Percentiles rank a stretch among this genome's conserved stretches.
These are phyloP conservation scores for Cucurbita moschata DNA, from an alignment of 306 rosid genomes.

Conservation along the genomic window DNA sequence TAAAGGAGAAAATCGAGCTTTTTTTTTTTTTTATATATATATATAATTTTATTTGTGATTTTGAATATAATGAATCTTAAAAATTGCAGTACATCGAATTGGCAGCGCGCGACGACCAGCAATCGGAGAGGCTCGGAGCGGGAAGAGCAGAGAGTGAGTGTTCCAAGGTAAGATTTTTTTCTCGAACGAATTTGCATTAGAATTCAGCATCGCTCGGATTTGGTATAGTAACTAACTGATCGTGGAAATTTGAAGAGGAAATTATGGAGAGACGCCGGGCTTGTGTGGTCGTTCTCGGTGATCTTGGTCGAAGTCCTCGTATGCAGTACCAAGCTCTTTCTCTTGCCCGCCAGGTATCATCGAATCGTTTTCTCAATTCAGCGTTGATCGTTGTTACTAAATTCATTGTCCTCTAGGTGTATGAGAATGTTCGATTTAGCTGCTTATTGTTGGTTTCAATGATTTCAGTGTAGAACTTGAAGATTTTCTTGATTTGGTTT, in stretches of 20 bases:
- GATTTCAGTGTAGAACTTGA: background rate
- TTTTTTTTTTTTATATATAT: too few relatives aligned
- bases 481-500: background rate
- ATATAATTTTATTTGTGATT: background rate
- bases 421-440: background rate
- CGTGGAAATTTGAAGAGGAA: background rate
- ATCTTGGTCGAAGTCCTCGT: constrained; percentile 94
- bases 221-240: background rate
- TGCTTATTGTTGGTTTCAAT: background rate
- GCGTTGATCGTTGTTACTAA: background rate
- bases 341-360: constrained; percentile 62
- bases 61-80: background rate
- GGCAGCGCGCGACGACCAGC: background rate
- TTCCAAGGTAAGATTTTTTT: background rate
- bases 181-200: background rate
- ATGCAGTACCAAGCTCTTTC: constrained; percentile 98
- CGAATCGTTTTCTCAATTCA: background rate
- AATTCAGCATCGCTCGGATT: background rate
- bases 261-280: constrained; percentile 36
- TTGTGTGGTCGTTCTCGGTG: constrained; percentile 84
- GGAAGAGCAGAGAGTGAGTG: background rate
- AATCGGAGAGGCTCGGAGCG: background rate
- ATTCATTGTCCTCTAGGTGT: background rate
- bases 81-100: background rate
- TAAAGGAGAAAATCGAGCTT: too few relatives aligned